Evolutionary conservation across 768 basidiomycete species (phyloP).

Genomic region (Kockovaella imperatae): DNA sequence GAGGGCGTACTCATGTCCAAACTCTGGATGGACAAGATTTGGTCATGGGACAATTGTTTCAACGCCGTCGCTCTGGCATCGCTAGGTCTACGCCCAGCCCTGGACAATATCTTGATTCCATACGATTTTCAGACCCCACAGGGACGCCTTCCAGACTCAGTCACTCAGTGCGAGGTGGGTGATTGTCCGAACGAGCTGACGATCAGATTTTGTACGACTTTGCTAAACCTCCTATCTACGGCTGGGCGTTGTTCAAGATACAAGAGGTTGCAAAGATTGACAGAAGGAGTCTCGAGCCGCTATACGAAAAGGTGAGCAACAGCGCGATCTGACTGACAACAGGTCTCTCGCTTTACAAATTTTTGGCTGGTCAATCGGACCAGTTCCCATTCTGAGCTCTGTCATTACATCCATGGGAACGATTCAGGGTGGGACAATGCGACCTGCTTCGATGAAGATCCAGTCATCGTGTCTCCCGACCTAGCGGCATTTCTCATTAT

Average conservation of each 20-base stretch:
- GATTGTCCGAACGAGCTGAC: too few relatives aligned
- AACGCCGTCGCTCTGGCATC: conserved; percentile 1
- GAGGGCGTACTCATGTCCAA: conserved; percentile 1
- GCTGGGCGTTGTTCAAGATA: neutral
- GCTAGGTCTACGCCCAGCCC: neutral
- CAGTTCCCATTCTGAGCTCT: neutral
- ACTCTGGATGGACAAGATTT: conserved; percentile 3
- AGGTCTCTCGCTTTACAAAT: neutral
- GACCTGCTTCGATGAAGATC: neutral
- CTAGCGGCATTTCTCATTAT: neutral
- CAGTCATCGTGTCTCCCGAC: neutral
- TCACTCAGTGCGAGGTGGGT: neutral
- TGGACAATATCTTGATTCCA: neutral
- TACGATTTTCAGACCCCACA: neutral
- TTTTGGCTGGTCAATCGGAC: neutral
- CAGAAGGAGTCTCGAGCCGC: too few relatives aligned
- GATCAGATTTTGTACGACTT: neutral
- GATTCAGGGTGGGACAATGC: conserved; percentile 2
- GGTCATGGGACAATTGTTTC: conserved; percentile 4
- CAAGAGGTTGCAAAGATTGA: too few relatives aligned
- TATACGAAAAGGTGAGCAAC: neutral
- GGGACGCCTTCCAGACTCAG: neutral
- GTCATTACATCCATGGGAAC: neutral
- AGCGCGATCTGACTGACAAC: too few relatives aligned
- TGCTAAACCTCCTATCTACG: neutral